Evolutionary conservation across 1,284 basidiomycete genomes (phyloP).

Genomic region (Trichosporon sp.): DNA sequence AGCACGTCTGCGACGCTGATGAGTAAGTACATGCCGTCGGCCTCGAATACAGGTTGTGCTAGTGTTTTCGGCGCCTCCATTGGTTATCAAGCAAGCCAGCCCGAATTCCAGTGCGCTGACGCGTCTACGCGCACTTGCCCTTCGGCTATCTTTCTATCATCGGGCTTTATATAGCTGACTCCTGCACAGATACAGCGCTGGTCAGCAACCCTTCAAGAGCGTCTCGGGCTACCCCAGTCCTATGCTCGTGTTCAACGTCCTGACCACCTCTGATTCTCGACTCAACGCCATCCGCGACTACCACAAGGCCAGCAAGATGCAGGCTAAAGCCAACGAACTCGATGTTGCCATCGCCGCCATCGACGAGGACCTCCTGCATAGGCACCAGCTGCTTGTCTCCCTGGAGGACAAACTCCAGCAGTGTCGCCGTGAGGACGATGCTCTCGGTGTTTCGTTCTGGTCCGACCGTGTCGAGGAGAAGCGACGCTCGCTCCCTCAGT

Average conservation of each 20-base stretch:
- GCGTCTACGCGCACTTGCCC: conserved; percentile 22
- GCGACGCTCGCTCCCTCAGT: conserved; percentile 35
- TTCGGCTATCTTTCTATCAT: conserved; percentile 21
- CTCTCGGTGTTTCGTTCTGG: conserved; percentile 47
- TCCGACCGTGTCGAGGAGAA: conserved; percentile 46
- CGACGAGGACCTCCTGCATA: conserved; percentile 42
- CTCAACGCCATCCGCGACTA: conserved; percentile 49
- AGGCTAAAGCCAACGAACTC: conserved; percentile 37
- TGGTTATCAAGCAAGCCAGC: neutral
- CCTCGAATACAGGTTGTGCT: neutral
- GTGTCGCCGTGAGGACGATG: conserved; percentile 39
- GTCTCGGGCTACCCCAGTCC: conserved; percentile 42
- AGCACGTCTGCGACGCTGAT: conserved; percentile 53
- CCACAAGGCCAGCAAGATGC: conserved; percentile 46
- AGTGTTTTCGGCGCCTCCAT: conserved; percentile 8
- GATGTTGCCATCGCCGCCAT: conserved; percentile 36
- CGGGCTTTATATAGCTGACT: conserved; percentile 12
- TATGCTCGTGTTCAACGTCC: conserved; percentile 52
- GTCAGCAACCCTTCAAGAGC: conserved; percentile 46
- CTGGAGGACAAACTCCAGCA: conserved; percentile 45
- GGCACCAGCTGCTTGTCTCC: conserved; percentile 42
- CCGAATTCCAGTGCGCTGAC: conserved; percentile 24
- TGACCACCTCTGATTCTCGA: conserved; percentile 52
- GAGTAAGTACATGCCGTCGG: conserved; percentile 47
- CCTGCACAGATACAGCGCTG: conserved; percentile 48